phyloP scores from a whole-genome alignment of 176 grass and related monocot species.

The Tillandsia fasciculata region DNA sequence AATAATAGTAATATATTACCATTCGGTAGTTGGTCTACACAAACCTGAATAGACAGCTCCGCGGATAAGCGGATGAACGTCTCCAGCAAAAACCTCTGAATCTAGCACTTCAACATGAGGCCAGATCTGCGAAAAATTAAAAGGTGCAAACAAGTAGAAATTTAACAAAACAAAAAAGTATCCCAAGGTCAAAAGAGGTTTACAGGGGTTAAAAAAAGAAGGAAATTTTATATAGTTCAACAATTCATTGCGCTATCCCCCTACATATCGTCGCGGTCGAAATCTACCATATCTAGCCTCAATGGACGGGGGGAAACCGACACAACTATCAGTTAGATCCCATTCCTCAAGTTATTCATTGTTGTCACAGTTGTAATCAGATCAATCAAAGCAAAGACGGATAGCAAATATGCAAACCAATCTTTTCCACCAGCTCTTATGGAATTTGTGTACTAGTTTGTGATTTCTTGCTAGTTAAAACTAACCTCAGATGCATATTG shows the following conservation, averaged over 20 bases:
- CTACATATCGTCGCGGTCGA: no score
- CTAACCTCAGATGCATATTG: slow-evolving; percentile 92
- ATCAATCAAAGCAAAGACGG: no score
- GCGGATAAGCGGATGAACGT: slow-evolving; percentile 52
- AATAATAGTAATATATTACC: slow-evolving; percentile 10
- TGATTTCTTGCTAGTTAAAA: background rate
- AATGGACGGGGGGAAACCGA: no score
- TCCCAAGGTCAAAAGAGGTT: background rate
- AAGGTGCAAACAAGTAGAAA: background rate
- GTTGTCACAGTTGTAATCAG: no score
- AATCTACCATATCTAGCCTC: no score
- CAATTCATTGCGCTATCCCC: no score
- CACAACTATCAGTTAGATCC: no score
- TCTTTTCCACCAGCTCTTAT: background rate
- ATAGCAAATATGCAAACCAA: background rate
- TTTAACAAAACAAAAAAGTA: background rate
- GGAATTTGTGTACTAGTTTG: background rate
- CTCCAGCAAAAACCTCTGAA: slow-evolving; percentile 48
- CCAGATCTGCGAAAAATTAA: slow-evolving; percentile 54
- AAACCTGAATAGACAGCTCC: slow-evolving; percentile 79
- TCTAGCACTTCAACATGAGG: slow-evolving; percentile 64
- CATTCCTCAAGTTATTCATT: no score
- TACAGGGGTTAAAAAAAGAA: background rate
- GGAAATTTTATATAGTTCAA: background rate
- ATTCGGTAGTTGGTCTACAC: slow-evolving; percentile 51